Evolutionary conservation across 306 rosid species (phyloP).

Genomic region (Boehmeria nivea): DNA sequence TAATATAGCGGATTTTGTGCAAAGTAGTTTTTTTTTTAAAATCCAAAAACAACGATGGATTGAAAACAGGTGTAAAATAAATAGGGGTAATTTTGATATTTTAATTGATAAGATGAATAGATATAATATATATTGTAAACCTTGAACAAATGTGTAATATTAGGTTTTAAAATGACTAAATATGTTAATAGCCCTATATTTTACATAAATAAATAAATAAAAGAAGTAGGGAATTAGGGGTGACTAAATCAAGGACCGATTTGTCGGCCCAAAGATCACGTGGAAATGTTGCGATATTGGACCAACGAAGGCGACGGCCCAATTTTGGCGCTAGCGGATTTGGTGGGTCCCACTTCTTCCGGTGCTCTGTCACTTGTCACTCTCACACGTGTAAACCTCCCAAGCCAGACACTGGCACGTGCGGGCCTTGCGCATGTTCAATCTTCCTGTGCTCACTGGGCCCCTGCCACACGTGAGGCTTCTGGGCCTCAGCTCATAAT

Average conservation of each 20-base stretch:
- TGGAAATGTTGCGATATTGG: conserved; percentile 30
- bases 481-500: conserved; percentile 15
- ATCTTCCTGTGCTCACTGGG: background rate
- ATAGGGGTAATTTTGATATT: no score
- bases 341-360: conserved; percentile 16
- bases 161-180: no score
- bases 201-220: background rate
- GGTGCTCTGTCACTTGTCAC: conserved; percentile 18
- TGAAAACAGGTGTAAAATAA: no score
- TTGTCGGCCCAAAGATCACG: conserved; percentile 39
- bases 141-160: no score
- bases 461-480: conserved; percentile 53
- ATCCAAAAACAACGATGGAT: no score
- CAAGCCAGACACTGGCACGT: conserved; percentile 36
- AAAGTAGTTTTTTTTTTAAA: no score
- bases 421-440: conserved; percentile 23
- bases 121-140: no score
- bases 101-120: no score
- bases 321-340: conserved; percentile 19
- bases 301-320: conserved; percentile 38
- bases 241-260: background rate
- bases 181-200: no score
- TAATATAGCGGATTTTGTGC: no score
- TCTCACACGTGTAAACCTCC: conserved; percentile 39
- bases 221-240: background rate